Evolutionary conservation across 2,329 filamentous ascomycete genomes (phyloP), one percentile per base, ranked within the genome.

Genomic region (Metarhizium guizhouense): DNA sequence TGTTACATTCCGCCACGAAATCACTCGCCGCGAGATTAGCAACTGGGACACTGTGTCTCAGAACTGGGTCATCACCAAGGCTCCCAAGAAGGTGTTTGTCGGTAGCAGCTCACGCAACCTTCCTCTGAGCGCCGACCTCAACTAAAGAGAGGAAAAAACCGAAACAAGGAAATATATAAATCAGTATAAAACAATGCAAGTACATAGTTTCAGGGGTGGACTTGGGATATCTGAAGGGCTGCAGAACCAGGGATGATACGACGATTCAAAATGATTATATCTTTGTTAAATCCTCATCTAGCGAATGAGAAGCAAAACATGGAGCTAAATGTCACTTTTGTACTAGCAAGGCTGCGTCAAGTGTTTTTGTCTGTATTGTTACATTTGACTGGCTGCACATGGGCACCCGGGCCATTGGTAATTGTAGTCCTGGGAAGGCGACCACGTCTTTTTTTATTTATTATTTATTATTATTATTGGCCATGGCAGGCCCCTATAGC

Each of bases 11-110:
- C 76, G 70, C 1, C 84, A 82, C 0, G 79, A 84, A 16, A 71
- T 96, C 55, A 91, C 85, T 6, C 81, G 92, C 43, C 84, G 90
- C 56, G 93, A 96, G 66, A 62, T 96, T 55, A 90, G 86, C 68
- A 94, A 91, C 74, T 96, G 93, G 92, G 89, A 96, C 62, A 75
- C 81, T 1, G 77, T 67, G 1, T 68, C 73, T n/a, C 92, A 96
- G 77, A 86, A 96, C 75, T 97, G 93, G 92, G 81, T 90, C 49
- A 63, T 83, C n/a, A 76, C 72, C 8, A 62, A 72, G 18, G 64
- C 71, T 50, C 65, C 74, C 56, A 84, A 84, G 75, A 81, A 68
- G 54, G 75, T 81, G 13, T 80, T 68, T 58, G 77, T 84, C 7
- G 81, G 81, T 3, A 71, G 75, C 61, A 82, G 78, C 64, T 83